Base-by-base conservation (phyloP, 2,329 filamentous ascomycete species). In the Cylindrodendrum hubeiense region DNA sequence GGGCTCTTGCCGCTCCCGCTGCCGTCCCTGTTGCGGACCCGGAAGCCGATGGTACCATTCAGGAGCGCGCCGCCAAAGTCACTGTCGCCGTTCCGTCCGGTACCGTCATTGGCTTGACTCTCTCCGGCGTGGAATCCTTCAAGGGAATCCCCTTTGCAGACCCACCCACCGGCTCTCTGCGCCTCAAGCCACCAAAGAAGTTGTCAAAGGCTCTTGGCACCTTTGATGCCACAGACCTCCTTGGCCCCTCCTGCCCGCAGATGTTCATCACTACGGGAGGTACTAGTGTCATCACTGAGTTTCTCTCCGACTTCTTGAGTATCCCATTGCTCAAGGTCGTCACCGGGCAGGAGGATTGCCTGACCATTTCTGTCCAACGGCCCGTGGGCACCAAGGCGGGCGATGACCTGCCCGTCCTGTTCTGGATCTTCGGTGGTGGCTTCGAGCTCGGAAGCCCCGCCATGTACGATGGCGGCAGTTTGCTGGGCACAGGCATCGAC, bases 111-210 rank as follows among this genome's bases (percentile, higher is more conserved):
- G 89, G 89, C 39, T 60, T 79, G 70, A 64, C 74, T n/a, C 64
- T 77, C 3, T 72, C 76, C 3, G 78, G 79, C 26, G 84, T 93
- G 21, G 92, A 95, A 62, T 87, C 83, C 26, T 95, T 93, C 81
- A 89, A 86, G 60, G 92, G 90, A 22, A 93, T 96, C 60, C 93
- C 92, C 3, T 96, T 90, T 74, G 92, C 92, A 2, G 83, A 93
- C 66, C 86, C 91, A 2, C 93, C 93, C 0, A 84, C 87, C 0
- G 91, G 90, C 0, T 76, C 83, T 3, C 81, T 93, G 24, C 89
- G 93, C 17, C 85, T 96, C 34, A 90, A 87, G 74, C 90, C 91
- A 7, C 93, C 93, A 1, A 85, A 89, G 73, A 76, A 67, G 30
- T 79, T 93, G 17, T 87, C 84, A 7, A 79, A 81, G 5, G 72